Base-by-base conservation (phyloP, 192 early-diverging fungal genomes). In the Ramicandelaber brevisporus region DNA sequence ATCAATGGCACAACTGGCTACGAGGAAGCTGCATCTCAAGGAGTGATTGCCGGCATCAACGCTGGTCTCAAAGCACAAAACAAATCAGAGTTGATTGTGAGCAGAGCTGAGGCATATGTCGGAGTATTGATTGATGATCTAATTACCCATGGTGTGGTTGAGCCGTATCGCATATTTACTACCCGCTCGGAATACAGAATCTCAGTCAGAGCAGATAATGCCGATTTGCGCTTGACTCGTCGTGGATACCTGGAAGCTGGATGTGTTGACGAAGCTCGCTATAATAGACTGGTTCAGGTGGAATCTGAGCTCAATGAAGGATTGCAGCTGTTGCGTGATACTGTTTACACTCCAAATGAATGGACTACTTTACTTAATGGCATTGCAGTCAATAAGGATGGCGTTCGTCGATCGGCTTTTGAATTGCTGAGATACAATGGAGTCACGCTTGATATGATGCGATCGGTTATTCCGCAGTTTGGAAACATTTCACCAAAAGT, bases 1-100 rank as follows among this genome's bases (percentile, higher is more conserved):
- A 82, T 82, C 26, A 82, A 82, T 34, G 78, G 78, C n/a, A 82
- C 78, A 1, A 82, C 78, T 0, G 78, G 78, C 3, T 82, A 78
- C 36, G 78, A 78, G 27, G 74, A 78, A 37, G 78, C 78, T 0
- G 78, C 78, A 1, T 70, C 73, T 0, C 78, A 82, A 38, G 78
- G 78, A 0, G 50, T 78, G 1, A 55, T 81, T 21, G 78, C 74
- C 0, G 78, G 78, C 3, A 65, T 71, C 32, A 81, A 81, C 20
- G 73, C 78, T 5, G 72, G 62, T 2, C 33, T 73, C 15, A 14
- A 7, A 10, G 20, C 17, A 0, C 3, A 15, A 1, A 36, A 33
- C 3, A 26, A 26, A 4, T 36, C 57, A 1, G 63, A 70, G 28
- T 61, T 81, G 30, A 50, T 63, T 4, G 53, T 82, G 15, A 64